Evolutionary conservation across 2,329 filamentous ascomycete species (phyloP).

Genomic region (Fusarium sacchari): DNA sequence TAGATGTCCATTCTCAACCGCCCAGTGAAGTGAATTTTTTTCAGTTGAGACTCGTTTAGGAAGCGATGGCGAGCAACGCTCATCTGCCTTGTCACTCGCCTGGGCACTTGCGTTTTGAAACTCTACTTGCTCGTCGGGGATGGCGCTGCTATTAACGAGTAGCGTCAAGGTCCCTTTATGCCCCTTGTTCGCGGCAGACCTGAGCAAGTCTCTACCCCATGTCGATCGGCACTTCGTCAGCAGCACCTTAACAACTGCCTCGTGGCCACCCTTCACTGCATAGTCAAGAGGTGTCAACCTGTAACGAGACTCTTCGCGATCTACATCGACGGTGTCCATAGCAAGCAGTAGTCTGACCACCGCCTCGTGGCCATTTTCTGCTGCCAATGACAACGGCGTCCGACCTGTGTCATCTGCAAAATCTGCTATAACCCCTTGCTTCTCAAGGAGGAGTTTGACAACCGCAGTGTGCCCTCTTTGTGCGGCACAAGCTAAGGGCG

Average conservation of each 20-base stretch:
- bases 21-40: background rate
- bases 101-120: accelerated
- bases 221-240: accelerated
- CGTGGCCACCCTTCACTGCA: background rate
- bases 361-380: background rate
- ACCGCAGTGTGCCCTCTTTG: accelerated
- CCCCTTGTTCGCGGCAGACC: background rate
- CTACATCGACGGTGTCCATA: background rate
- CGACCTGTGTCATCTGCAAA: accelerated
- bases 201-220: accelerated
- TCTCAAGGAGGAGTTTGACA: background rate
- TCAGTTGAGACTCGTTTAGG: accelerated
- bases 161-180: accelerated
- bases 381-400: accelerated
- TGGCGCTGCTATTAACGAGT: background rate
- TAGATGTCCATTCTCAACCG: background rate
- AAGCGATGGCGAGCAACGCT: background rate
- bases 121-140: accelerated
- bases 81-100: background rate
- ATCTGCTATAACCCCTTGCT: accelerated
- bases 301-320: accelerated
- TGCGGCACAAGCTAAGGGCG: background rate
- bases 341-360: background rate
- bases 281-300: accelerated
- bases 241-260: accelerated